Percentiles rank a stretch among this genome's conserved stretches.
Evolutionary conservation across 257 asterid genomes (phyloP).

Genomic region (Perilla frutescens): DNA sequence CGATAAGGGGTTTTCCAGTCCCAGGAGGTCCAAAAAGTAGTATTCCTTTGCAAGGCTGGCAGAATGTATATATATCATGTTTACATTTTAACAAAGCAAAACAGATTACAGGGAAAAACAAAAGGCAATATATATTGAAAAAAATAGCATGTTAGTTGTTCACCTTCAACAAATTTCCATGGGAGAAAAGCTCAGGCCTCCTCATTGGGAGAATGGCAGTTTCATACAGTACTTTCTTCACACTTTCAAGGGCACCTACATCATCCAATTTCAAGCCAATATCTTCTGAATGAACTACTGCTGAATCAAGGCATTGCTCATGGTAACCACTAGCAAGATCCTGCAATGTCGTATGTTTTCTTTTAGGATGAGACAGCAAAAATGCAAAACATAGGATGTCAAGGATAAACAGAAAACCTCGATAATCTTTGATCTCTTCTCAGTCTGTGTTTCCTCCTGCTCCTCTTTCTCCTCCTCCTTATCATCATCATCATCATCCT

Average conservation of each 20-base stretch:
- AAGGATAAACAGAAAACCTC: too few species aligned
- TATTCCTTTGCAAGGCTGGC: background rate
- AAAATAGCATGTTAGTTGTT: slow-evolving; percentile 8
- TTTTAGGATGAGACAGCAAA: too few species aligned
- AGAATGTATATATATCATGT: background rate
- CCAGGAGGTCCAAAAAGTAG: background rate
- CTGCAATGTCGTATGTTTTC: slow-evolving; percentile 33
- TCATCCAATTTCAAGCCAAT: slow-evolving; percentile 71
- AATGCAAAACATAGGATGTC: too few species aligned
- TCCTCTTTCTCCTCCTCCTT: too few species aligned
- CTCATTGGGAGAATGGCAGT: slow-evolving; percentile 64
- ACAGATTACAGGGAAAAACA: background rate
- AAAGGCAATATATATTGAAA: background rate
- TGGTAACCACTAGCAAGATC: slow-evolving; percentile 65
- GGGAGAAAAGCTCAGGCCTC: slow-evolving; percentile 76
- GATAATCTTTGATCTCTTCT: too few species aligned
- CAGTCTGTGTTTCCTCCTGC: too few species aligned
- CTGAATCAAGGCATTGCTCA: slow-evolving; percentile 62
- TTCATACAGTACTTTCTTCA: slow-evolving; percentile 61
- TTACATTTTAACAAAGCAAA: background rate
- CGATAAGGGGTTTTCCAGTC: background rate
- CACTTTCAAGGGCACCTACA: slow-evolving; percentile 79
- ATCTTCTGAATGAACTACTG: slow-evolving; percentile 72
- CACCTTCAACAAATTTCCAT: slow-evolving; percentile 70
- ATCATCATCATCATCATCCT: too few species aligned